A percentile compares a stretch with the other conserved stretches of the same genome.
Conservation (phyloP, 495 filamentous ascomycete species). For the Aspergillus taichungensis region DNA sequence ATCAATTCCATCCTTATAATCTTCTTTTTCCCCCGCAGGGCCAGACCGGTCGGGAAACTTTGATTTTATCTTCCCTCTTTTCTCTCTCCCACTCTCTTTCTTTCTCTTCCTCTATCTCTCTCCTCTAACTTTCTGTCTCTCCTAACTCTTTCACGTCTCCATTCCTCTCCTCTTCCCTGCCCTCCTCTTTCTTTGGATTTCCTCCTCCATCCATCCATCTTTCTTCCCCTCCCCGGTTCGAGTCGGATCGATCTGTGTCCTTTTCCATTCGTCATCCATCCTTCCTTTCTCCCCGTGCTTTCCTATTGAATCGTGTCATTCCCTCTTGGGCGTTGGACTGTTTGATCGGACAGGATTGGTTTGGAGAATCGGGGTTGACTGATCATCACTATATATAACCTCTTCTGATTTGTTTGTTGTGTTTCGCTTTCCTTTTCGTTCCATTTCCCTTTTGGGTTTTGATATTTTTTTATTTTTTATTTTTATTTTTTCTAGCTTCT, state of each 20-base stretch:
- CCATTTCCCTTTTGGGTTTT: no score
- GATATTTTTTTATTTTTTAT: no score
- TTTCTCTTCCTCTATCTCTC: slow-evolving; percentile 2
- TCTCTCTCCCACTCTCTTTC: slow-evolving; percentile 3
- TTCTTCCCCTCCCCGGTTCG: not conserved
- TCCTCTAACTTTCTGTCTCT: slow-evolving; percentile 7
- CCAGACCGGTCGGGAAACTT: slow-evolving; percentile 3
- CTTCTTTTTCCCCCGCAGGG: not conserved
- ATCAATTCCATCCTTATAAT: no score
- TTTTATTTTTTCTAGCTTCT: no score
- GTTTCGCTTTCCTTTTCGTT: no score
- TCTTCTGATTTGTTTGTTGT: no score
- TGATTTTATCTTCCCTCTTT: slow-evolving; percentile 1
- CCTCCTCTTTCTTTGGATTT: slow-evolving; percentile 3
- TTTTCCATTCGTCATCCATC: not conserved
- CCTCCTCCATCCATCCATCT: not conserved
- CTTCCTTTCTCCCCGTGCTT: not conserved
- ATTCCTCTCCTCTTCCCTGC: slow-evolving; percentile 8
- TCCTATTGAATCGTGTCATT: no score
- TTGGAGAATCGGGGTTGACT: no score
- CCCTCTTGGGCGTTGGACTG: no score
- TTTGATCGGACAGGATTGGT: no score
- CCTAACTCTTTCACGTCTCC: no score
- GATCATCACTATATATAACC: no score
- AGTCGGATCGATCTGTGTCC: not conserved